Evolutionary conservation across 192 early-diverging fungal genomes (phyloP).

Genomic region (Mortierella hygrophila): DNA sequence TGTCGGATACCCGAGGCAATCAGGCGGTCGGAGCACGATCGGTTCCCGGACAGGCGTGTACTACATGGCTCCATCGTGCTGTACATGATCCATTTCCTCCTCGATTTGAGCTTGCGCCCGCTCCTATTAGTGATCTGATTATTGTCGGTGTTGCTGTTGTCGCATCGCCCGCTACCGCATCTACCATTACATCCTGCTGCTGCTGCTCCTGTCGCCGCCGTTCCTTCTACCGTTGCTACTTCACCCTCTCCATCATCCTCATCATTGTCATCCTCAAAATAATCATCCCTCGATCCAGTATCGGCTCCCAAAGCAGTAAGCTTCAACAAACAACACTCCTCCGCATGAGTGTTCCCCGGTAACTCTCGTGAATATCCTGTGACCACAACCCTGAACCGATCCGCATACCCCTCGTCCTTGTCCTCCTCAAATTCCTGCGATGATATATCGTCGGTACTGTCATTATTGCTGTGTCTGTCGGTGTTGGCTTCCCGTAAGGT

Average conservation of each 20-base stretch:
- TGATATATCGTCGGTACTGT: background rate
- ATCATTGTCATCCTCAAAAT: background rate
- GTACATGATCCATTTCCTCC: conserved; percentile 79
- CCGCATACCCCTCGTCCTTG: conserved; percentile 14
- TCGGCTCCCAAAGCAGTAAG: conserved; percentile 43
- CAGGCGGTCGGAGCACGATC: conserved; percentile 82
- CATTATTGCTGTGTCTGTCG: background rate
- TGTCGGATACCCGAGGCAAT: conserved; percentile 73
- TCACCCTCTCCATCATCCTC: background rate
- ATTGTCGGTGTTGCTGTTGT: background rate
- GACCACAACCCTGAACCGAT: conserved; percentile 69
- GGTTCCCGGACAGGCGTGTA: conserved; percentile 76
- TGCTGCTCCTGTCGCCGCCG: background rate
- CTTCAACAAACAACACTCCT: conserved; percentile 90
- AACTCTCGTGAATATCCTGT: conserved; percentile 95
- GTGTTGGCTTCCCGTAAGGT: background rate
- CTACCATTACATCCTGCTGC: conserved; percentile 6
- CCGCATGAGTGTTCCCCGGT: conserved; percentile 97
- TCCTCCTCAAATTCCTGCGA: conserved; percentile 11
- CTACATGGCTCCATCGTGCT: conserved; percentile 99
- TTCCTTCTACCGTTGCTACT: background rate
- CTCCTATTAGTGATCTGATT: background rate
- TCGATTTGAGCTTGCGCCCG: conserved; percentile 17
- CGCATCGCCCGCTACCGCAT: background rate
- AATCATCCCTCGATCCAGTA: conserved; percentile 1